These are phyloP conservation scores for Fistulina hepatica DNA, from an alignment of 1,284 basidiomycete species.

Conservation along the genomic window DNA sequence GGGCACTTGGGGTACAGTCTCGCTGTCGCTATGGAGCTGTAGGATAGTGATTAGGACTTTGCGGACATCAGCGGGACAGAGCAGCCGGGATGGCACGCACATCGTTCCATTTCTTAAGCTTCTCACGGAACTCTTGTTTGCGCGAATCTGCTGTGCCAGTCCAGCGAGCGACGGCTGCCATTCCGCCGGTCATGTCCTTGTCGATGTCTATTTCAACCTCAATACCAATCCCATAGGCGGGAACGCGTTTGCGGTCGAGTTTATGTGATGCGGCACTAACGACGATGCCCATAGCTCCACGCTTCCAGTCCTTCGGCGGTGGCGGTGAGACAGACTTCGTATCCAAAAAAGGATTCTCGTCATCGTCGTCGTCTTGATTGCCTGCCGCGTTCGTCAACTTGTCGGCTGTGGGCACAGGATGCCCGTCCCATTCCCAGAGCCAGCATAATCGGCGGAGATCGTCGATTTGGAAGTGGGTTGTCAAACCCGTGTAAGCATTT, in stretches of 20 bases:
- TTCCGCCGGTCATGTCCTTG: conserved; percentile 64
- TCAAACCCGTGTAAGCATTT: conserved; percentile 54
- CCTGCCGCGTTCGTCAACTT: no score
- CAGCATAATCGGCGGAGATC: conserved; percentile 69
- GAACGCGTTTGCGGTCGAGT: conserved; percentile 49
- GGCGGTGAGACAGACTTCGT: conserved; percentile 20
- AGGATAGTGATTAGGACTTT: not conserved
- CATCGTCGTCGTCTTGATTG: conserved; percentile 31
- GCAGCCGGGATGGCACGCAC: conserved; percentile 26
- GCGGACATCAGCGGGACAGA: conserved; percentile 1
- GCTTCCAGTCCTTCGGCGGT: conserved; percentile 54
- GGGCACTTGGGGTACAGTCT: conserved; percentile 46
- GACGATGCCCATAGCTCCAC: conserved; percentile 67
- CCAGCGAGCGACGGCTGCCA: conserved; percentile 79
- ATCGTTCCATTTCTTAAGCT: conserved; percentile 53
- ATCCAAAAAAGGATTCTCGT: conserved; percentile 66
- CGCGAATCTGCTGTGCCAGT: conserved; percentile 56
- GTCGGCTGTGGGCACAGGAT: conserved; percentile 23
- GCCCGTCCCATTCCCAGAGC: conserved; percentile 79
- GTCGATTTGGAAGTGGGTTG: conserved; percentile 48
- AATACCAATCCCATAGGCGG: conserved; percentile 73
- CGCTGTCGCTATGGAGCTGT: conserved; percentile 39
- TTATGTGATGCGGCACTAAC: conserved; percentile 63
- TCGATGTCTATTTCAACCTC: conserved; percentile 77
- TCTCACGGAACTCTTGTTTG: conserved; percentile 43